phyloP scores from a whole-genome alignment of 495 filamentous ascomycete species.

The Penicillium roqueforti region DNA sequence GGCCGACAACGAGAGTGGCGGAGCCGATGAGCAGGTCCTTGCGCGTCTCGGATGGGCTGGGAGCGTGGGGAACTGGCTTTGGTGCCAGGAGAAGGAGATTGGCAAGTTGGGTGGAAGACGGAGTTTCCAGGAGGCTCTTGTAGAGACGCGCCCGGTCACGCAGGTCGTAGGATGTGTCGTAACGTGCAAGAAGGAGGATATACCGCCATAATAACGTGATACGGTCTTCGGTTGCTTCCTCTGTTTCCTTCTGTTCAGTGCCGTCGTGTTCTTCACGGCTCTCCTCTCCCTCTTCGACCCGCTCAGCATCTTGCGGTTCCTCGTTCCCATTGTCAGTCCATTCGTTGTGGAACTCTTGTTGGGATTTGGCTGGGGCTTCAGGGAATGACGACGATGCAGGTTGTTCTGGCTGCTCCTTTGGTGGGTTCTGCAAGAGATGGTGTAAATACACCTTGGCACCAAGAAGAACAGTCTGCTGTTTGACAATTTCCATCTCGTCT shows the following conservation, averaged over 20 bases:
- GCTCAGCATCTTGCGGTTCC: conserved; percentile 22
- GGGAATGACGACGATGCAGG: not conserved
- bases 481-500: conserved; percentile 77
- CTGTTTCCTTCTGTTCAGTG: conserved; percentile 35
- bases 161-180: conserved; percentile 91
- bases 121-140: conserved; percentile 71
- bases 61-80: conserved; percentile 84
- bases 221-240: conserved; percentile 49
- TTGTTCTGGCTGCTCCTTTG: conserved; percentile 21
- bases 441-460: conserved; percentile 94
- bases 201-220: conserved; percentile 79
- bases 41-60: conserved; percentile 76
- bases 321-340: conserved; percentile 39
- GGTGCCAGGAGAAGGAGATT: conserved; percentile 86
- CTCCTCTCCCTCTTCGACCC: conserved; percentile 28
- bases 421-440: conserved; percentile 60
- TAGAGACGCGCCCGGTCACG: conserved; percentile 87
- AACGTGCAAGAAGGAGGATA: conserved; percentile 77
- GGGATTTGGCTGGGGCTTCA: conserved; percentile 9
- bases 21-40: conserved; percentile 75
- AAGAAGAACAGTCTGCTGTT: conserved; percentile 85
- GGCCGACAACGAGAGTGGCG: conserved; percentile 76
- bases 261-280: conserved; percentile 17
- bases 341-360: conserved; percentile 33
- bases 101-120: conserved; percentile 75